Conservation (phyloP, 139 green algal species). For the Spirogloea muscicola region DNA sequence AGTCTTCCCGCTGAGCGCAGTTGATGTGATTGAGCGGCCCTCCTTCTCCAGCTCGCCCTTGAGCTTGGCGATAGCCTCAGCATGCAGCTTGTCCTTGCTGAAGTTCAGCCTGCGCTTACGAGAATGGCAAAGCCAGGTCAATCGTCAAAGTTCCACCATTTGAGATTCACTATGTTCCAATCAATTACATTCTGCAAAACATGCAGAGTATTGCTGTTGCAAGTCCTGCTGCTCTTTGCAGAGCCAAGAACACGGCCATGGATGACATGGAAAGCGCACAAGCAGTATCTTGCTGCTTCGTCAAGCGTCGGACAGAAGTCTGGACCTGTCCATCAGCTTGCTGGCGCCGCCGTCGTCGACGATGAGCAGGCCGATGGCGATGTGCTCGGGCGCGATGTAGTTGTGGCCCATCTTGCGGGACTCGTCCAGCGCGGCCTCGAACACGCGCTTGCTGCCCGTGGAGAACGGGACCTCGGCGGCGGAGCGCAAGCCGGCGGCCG, state of each 20-base stretch:
- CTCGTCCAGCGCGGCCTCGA: conserved; percentile 80
- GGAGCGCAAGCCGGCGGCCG: too few species aligned
- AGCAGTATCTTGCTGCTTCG: too few species aligned
- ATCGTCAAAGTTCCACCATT: too few species aligned
- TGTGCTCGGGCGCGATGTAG: conserved; percentile 89
- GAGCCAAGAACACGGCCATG: too few species aligned
- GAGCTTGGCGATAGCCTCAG: conserved; percentile 22
- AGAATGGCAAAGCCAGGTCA: too few species aligned
- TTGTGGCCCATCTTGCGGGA: conserved; percentile 68
- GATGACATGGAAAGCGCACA: too few species aligned
- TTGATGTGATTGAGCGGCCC: conserved; percentile 20
- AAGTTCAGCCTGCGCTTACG: conserved; percentile 37
- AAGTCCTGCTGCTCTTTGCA: too few species aligned
- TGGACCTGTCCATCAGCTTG: conserved; percentile 41
- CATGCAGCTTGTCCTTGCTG: conserved; percentile 41
- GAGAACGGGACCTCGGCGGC: conserved; percentile 69
- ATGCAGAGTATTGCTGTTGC: too few species aligned
- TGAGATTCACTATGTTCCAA: too few species aligned
- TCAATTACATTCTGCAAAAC: too few species aligned
- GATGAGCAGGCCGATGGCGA: conserved; percentile 72
- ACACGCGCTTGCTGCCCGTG: conserved; percentile 67
- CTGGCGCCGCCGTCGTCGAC: conserved; percentile 29
- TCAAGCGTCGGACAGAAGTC: too few species aligned
- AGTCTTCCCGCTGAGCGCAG: not conserved
- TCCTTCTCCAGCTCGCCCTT: conserved; percentile 43